A percentile compares a stretch with the other conserved stretches of the same genome.
Evolutionary conservation across 2,329 filamentous ascomycete genomes (phyloP).

Genomic region (Rachicladosporium sp.): DNA sequence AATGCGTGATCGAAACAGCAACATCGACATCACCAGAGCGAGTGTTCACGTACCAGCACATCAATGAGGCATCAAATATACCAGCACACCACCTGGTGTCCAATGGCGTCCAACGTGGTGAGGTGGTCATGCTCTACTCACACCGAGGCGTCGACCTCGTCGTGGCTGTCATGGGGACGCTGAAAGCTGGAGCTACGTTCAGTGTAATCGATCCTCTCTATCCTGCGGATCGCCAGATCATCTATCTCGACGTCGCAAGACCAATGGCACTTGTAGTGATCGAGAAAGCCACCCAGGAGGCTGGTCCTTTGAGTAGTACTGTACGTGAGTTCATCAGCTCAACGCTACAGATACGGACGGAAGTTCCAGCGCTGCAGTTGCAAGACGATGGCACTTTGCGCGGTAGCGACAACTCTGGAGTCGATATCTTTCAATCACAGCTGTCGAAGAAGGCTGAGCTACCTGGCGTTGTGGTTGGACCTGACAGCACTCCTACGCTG

Average conservation of each 20-base stretch:
- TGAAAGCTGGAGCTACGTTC: slow-evolving; percentile 47
- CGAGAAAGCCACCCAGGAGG: slow-evolving; percentile 56
- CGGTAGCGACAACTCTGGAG: slow-evolving; percentile 51
- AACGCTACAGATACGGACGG: slow-evolving; percentile 58
- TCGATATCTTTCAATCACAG: slow-evolving; percentile 53
- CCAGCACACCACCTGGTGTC: slow-evolving; percentile 68
- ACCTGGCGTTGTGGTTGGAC: slow-evolving; percentile 68
- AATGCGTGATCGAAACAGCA: slow-evolving; percentile 56
- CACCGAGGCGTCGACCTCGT: slow-evolving; percentile 70
- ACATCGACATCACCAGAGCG: slow-evolving; percentile 30
- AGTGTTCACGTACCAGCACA: slow-evolving; percentile 71
- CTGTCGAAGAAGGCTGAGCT: slow-evolving; percentile 41
- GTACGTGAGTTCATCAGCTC: slow-evolving; percentile 59
- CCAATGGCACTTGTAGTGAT: slow-evolving; percentile 64
- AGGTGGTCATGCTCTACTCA: slow-evolving; percentile 89
- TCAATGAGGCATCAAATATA: slow-evolving; percentile 71
- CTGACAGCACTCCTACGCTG: slow-evolving; percentile 69
- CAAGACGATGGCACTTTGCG: slow-evolving; percentile 56
- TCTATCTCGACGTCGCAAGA: slow-evolving; percentile 69
- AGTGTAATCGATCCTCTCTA: slow-evolving; percentile 69
- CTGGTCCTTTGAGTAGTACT: slow-evolving; percentile 47
- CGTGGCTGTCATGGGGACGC: slow-evolving; percentile 64
- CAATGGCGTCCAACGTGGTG: slow-evolving; percentile 60
- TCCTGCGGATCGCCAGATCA: slow-evolving; percentile 66
- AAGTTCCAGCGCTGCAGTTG: slow-evolving; percentile 62